Base-by-base conservation (phyloP, 306 rosid genomes). In the Amphicarpaea edgeworthii region DNA sequence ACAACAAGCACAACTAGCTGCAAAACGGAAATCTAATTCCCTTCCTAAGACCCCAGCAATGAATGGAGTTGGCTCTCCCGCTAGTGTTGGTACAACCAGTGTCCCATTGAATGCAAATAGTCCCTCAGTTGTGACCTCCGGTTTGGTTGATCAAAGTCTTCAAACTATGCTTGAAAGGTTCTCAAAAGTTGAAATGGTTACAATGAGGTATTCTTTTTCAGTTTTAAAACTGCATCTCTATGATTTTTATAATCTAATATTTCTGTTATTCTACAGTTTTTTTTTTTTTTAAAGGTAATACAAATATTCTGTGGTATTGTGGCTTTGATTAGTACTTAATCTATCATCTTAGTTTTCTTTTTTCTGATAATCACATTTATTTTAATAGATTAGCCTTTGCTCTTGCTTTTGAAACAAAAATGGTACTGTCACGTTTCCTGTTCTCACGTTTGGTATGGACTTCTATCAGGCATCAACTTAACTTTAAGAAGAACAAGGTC, bases 41-140 rank as follows among this genome's bases (percentile, higher is more conserved):
- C 88, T 85, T 79, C 90, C 98, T 63, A 96, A 87, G 89, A 89
- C 89, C 62, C 90, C 84, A 38, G 91, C 85, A 72, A 86, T 96
- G 82, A 88, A 77, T 77, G 96, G 90, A 53, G 97, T 93, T 79
- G 89, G 88, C 53, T 96, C 99, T 73, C 99, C 99, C 17, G 90
- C 90, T 49, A 92, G 98, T 78, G 99, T 92, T 77, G 78, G 92
- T 82, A 95, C 70, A 40, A 12, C 90, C 78, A 86, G 90, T 53
- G 81, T 78, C 66, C 88, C 90, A 58, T 65, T 81, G 78, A 91
- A 88, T 90, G 92, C 89, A 32, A 88, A 75, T 81, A 96, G 98
- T 68, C 99, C 98, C 62, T 83, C 97, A 59, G 88, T 92, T 53
- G 97, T 93, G 75, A 87, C 87, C 66, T 82, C 93, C 1, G 79